Evolutionary conservation across 306 rosid genomes (phyloP), one percentile per base, ranked within the genome.

Genomic region (Hippophae tibetana): DNA sequence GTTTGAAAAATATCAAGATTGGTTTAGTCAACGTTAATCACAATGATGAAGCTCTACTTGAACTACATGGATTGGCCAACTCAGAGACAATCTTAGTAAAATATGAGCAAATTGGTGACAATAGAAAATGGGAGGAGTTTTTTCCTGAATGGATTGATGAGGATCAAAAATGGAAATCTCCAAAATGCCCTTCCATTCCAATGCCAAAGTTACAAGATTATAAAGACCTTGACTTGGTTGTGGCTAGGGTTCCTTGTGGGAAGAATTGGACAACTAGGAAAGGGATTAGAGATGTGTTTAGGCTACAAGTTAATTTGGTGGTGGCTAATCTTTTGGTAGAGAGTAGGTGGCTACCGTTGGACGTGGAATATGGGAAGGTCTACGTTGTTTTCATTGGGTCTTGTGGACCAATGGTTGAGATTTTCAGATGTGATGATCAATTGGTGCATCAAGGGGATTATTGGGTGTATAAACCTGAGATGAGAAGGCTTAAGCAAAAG

Each of bases 401-500:
- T 1, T 85, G 98, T 69, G 87, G 79, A 56, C 93, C 98, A 38
- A 92, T 92, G 98, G 42, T 65, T 10, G 98, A 92, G 89, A 78
- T 92, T 56, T 90, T 87, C 60, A 62, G 86, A 43, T 92, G 96
- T 62, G 95, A 92, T n/a, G 92, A 92, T 9, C 60, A 79, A 12
- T 26, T 85, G 76, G 57, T 62, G 81, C 80, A 72, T 18, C 52
- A 38, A 52, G 84, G 70, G 13, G 69, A 64, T 0, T 72, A 40
- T 73, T 73, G 80, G 89, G 68, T 85, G 13, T 92, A 92, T 43
- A 78, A 54, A 59, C 98, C 98, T 38, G 74, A 83, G 43, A 60
- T 83, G 50, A 55, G 53, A 52, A 83, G 72, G 70, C 78, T 92
- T 18, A 83, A 85, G 65, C 89, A 85, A 18, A 75, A 78, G 67